Conservation (phyloP, 2,329 filamentous ascomycete species). For the Pseudocercospora vitis region DNA sequence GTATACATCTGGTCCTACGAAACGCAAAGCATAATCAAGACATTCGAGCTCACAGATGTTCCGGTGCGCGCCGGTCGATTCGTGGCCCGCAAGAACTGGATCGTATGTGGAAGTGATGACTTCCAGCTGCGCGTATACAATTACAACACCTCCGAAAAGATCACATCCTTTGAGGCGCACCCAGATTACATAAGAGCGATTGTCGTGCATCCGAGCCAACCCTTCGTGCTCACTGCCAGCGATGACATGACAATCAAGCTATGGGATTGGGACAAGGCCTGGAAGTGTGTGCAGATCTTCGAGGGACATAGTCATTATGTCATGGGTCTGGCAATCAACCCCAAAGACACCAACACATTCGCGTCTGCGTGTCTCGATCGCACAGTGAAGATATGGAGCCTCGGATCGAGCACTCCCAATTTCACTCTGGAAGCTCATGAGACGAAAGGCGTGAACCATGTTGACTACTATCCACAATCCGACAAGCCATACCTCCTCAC, state of each 20-base stretch:
- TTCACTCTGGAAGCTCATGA: conserved; percentile 97
- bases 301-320: conserved; percentile 96
- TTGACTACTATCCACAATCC: conserved; percentile 76
- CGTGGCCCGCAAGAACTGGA: conserved; percentile 96
- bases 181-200: conserved; percentile 98
- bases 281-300: conserved; percentile 97
- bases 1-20: conserved; percentile 99
- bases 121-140: conserved; percentile 91
- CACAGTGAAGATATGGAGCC: conserved; percentile 96
- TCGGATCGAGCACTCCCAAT: conserved; percentile 90
- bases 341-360: conserved; percentile 72
- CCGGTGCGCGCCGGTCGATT: conserved; percentile 96
- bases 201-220: conserved; percentile 89
- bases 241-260: conserved; percentile 99
- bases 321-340: conserved; percentile 95
- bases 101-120: conserved; percentile 74
- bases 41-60: conserved; percentile 97
- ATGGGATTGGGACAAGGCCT: conserved; percentile 98
- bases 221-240: conserved; percentile 91
- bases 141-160: conserved; percentile 99
- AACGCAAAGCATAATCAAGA: conserved; percentile 95
- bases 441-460: conserved; percentile 95
- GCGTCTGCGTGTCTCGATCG: conserved; percentile 87
- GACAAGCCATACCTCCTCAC: conserved; percentile 86
- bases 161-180: conserved; percentile 94